Conservation (phyloP, 495 filamentous ascomycete species). For the Copromyces sp. region DNA sequence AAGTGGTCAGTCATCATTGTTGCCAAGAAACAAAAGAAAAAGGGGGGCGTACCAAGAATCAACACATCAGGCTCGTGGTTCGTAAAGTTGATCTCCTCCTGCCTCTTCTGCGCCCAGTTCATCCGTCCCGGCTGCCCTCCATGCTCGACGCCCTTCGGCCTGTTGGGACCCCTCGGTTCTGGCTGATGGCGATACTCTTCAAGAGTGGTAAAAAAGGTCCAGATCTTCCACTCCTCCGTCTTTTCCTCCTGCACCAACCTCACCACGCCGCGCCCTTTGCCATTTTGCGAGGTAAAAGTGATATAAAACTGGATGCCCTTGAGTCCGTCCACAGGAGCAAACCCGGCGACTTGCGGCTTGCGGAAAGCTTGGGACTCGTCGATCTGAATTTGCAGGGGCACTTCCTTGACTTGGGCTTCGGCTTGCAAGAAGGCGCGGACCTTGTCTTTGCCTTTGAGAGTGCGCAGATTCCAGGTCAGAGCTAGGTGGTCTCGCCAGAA, state of each 20-base stretch:
- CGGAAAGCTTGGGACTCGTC: slow-evolving; percentile 34
- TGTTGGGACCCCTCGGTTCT: slow-evolving; percentile 38
- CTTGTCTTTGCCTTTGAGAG: slow-evolving; percentile 42
- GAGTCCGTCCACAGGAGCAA: slow-evolving; percentile 37
- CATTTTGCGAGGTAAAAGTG: slow-evolving; percentile 40
- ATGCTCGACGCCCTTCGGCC: slow-evolving; percentile 43
- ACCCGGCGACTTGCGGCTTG: slow-evolving; percentile 35
- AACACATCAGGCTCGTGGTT: slow-evolving; percentile 52
- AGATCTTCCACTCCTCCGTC: slow-evolving; percentile 50
- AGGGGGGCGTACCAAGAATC: slow-evolving; percentile 45
- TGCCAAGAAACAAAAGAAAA: neutral
- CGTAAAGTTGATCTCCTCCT: slow-evolving; percentile 44
- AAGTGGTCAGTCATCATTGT: slow-evolving; percentile 2
- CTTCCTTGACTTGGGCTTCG: slow-evolving; percentile 23
- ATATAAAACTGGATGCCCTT: slow-evolving; percentile 44
- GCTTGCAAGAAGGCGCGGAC: slow-evolving; percentile 41
- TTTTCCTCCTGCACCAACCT: slow-evolving; percentile 43
- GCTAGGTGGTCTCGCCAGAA: slow-evolving; percentile 58
- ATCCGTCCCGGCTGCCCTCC: slow-evolving; percentile 33
- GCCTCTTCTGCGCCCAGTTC: slow-evolving; percentile 58
- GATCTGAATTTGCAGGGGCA: slow-evolving; percentile 30
- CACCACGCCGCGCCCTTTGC: slow-evolving; percentile 47
- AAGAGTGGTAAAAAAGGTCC: slow-evolving; percentile 51
- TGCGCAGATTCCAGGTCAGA: slow-evolving; percentile 50
- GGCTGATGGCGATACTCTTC: slow-evolving; percentile 41